phyloP scores from a whole-genome alignment of 1,284 basidiomycete genomes.

The Cutaneotrichosporon spelunceum region DNA sequence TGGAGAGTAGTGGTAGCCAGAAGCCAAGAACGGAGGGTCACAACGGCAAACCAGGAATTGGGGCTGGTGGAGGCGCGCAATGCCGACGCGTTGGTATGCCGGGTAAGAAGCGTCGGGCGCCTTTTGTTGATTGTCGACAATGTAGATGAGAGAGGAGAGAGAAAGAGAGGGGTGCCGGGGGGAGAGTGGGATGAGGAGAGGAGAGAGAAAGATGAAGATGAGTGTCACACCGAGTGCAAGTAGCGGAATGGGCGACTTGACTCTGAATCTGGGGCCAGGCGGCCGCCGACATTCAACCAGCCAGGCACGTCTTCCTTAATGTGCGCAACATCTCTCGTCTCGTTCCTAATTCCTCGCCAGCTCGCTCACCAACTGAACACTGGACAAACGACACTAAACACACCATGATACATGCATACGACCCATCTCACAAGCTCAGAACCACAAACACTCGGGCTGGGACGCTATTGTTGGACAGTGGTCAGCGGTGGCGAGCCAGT shows the following conservation, averaged over 20 bases:
- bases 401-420: constrained; percentile 17
- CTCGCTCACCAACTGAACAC: background rate
- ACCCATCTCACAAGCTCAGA: background rate
- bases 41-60: background rate
- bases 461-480: constrained; percentile 16
- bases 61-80: background rate
- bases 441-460: background rate
- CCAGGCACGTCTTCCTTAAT: too few species aligned
- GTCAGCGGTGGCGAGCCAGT: background rate
- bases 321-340: too few species aligned
- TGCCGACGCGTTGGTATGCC: background rate
- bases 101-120: background rate
- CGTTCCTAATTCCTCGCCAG: background rate
- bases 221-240: background rate
- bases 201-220: background rate
- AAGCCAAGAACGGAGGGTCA: background rate
- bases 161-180: background rate
- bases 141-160: background rate
- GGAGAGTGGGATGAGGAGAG: background rate
- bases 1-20: background rate
- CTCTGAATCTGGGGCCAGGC: too few species aligned
- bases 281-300: too few species aligned
- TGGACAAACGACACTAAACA: background rate
- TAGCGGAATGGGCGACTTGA: background rate
- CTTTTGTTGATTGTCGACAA: background rate